Conservation (phyloP, 208 protist genomes). For the Trypanosoma brucei region DNA sequence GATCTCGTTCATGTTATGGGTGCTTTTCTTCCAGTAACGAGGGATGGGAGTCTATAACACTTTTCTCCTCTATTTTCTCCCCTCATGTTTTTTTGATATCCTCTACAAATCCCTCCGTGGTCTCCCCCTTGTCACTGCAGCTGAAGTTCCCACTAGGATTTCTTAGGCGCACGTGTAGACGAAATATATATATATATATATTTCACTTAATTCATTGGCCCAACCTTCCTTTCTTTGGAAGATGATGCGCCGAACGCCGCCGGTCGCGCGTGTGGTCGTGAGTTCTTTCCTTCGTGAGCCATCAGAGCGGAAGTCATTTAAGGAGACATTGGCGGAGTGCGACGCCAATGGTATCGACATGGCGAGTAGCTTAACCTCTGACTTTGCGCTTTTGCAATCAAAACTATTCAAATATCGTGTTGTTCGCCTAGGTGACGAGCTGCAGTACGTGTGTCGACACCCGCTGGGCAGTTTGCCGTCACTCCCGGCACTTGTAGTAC, state of each 20-base stretch:
- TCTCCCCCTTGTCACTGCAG: too few relatives aligned
- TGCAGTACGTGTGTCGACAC: constrained; percentile 38
- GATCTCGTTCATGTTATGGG: neutral
- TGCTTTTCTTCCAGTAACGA: neutral
- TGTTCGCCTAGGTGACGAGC: constrained; percentile 59
- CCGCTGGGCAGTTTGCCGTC: constrained; percentile 46
- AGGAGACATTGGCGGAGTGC: constrained; percentile 47
- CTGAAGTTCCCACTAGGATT: too few relatives aligned
- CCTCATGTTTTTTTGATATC: too few relatives aligned
- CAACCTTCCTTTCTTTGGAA: neutral
- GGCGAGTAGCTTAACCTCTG: constrained; percentile 56
- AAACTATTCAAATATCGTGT: constrained; percentile 74
- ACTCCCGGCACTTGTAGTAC: constrained; percentile 24
- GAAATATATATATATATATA: neutral
- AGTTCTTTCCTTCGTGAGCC: constrained; percentile 69
- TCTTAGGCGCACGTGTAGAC: too few relatives aligned
- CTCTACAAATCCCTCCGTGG: too few relatives aligned
- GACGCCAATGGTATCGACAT: constrained; percentile 56
- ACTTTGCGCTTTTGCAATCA: constrained; percentile 63
- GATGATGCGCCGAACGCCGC: constrained; percentile 46
- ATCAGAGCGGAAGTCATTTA: constrained; percentile 39
- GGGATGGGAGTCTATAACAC: neutral
- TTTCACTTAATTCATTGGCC: constrained; percentile 16
- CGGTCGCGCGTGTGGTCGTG: constrained; percentile 25
- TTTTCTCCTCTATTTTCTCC: too few relatives aligned